These are phyloP conservation scores for Cyberlindnera euphorbiiphila DNA, from an alignment of 805 yeast genomes.

Conservation along the genomic window DNA sequence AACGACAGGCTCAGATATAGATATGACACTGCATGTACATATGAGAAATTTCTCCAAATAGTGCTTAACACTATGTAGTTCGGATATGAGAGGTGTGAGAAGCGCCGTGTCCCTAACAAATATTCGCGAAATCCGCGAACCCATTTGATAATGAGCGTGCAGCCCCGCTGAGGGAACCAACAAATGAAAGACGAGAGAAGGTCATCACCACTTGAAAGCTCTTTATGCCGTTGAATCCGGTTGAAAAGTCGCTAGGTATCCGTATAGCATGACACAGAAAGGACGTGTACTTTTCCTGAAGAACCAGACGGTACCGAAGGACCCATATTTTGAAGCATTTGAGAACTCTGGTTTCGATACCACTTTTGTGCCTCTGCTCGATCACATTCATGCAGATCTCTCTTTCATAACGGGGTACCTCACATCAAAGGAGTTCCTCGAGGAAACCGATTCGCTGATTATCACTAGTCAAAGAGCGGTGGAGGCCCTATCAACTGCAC, in stretches of 20 bases:
- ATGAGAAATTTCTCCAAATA: conserved; percentile 13
- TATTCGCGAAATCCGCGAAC: no score
- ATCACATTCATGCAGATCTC: conserved; percentile 56
- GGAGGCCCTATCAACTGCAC: conserved; percentile 58
- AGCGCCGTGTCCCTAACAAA: no score
- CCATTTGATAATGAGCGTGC: no score
- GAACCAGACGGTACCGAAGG: conserved; percentile 65
- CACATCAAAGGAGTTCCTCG: conserved; percentile 37
- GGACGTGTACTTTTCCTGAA: conserved; percentile 45
- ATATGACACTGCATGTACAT: conserved; percentile 6
- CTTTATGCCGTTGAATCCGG: no score
- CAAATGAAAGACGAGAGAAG: conserved; percentile 12
- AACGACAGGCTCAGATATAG: not conserved
- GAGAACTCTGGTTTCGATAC: conserved; percentile 36
- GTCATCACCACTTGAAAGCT: no score
- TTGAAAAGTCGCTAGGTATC: no score
- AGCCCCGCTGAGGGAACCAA: no score
- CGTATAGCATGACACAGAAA: not conserved
- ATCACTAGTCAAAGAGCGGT: conserved; percentile 92
- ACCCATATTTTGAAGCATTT: conserved; percentile 55
- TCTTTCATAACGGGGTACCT: conserved; percentile 42
- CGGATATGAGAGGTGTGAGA: no score
- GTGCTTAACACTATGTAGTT: no score
- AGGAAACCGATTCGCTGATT: conserved; percentile 49
- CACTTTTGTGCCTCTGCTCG: conserved; percentile 67